phyloP scores from a whole-genome alignment of 1,284 basidiomycete species.

The Sphaerobolus stellatus region DNA sequence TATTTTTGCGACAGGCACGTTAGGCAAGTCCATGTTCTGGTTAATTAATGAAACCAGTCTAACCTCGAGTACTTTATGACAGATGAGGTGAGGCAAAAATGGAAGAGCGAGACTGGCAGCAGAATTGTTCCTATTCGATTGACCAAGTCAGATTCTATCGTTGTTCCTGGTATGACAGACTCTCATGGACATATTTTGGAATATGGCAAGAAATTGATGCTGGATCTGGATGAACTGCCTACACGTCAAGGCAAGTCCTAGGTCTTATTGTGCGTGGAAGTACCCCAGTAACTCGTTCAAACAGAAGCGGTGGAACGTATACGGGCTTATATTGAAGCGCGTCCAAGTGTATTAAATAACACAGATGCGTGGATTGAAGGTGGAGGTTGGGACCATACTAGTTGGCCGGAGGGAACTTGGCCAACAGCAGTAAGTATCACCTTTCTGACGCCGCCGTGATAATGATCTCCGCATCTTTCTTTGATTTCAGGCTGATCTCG shows the following conservation, averaged over 20 bases:
- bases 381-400: constrained; percentile 92
- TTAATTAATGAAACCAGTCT: constrained; percentile 1
- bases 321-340: constrained; percentile 58
- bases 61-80: constrained; percentile 10
- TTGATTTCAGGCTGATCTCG: constrained; percentile 8
- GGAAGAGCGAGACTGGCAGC: constrained; percentile 24
- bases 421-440: constrained; percentile 67
- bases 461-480: not conserved
- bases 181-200: constrained; percentile 76
- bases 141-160: constrained; percentile 52
- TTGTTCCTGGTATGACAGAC: constrained; percentile 71
- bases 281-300: not conserved
- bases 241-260: constrained; percentile 54
- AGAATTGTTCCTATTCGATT: constrained; percentile 40
- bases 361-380: constrained; percentile 75
- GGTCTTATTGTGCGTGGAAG: not conserved
- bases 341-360: constrained; percentile 54
- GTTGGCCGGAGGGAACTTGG: constrained; percentile 65
- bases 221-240: constrained; percentile 59
- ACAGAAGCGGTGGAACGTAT: constrained; percentile 63
- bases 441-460: not conserved
- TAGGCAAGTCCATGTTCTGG: constrained; percentile 44
- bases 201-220: constrained; percentile 67
- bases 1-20: constrained; percentile 54
- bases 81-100: constrained; percentile 48